These are phyloP conservation scores for Metarhizium robertsii DNA, from an alignment of 2,329 filamentous ascomycete species.

Conservation along the genomic window DNA sequence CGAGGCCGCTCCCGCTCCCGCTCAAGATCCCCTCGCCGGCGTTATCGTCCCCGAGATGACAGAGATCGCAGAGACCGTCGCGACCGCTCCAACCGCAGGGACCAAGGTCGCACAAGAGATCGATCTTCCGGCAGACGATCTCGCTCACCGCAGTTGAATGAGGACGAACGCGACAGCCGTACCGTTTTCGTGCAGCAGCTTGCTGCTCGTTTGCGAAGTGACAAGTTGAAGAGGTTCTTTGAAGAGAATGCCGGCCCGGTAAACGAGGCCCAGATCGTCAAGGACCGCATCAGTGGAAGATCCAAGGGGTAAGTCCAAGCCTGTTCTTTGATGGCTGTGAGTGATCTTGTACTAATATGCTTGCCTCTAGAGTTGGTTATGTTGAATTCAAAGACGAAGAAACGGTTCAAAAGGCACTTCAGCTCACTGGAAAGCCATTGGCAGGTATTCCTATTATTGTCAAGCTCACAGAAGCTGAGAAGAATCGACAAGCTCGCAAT, in stretches of 20 bases:
- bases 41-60: constrained; percentile 47
- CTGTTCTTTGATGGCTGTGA: not conserved
- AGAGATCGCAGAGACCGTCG: constrained; percentile 40
- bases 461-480: constrained; percentile 96
- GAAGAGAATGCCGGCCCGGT: constrained; percentile 91
- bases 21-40: constrained; percentile 60
- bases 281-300: constrained; percentile 90
- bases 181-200: constrained; percentile 99
- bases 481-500: constrained; percentile 91
- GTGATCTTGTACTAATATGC: constrained; percentile 24
- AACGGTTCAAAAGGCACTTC: constrained; percentile 83
- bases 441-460: constrained; percentile 98
- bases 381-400: constrained; percentile 98
- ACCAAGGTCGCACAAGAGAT: constrained; percentile 44
- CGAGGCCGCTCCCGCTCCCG: constrained; percentile 53
- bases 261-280: constrained; percentile 96
- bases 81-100: constrained; percentile 37
- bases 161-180: constrained; percentile 92
- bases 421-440: constrained; percentile 97
- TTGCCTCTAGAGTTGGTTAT: constrained; percentile 71
- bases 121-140: constrained; percentile 32
- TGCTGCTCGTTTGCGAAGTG: constrained; percentile 83
- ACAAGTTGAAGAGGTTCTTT: constrained; percentile 90
- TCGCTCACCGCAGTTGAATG: constrained; percentile 66
- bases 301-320: constrained; percentile 77